A percentile compares a stretch with the other conserved stretches of the same genome.
Conservation (phyloP, 306 rosid genomes). For the Albizia julibrissin region DNA sequence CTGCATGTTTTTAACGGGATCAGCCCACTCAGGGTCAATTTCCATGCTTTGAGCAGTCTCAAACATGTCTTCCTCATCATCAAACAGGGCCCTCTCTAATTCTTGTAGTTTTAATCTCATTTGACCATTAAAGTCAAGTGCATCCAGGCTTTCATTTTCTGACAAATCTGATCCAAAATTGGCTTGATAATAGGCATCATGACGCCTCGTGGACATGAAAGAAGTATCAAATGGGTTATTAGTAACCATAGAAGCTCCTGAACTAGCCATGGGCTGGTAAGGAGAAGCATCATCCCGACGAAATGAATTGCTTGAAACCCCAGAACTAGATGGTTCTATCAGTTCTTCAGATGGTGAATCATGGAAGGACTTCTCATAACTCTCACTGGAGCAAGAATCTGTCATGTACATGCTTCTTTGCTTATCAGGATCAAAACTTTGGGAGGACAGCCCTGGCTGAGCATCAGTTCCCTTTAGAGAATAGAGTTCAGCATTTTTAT, state of each 20-base stretch:
- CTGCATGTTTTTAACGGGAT: constrained; percentile 46
- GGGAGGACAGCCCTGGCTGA: constrained; percentile 55
- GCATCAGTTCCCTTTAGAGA: constrained; percentile 63
- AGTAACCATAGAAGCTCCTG: constrained; percentile 40
- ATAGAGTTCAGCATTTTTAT: constrained; percentile 64
- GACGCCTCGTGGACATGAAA: constrained; percentile 38
- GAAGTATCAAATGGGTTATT: constrained; percentile 47
- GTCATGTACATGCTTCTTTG: constrained; percentile 49
- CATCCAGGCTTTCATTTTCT: constrained; percentile 59
- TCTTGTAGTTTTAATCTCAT: constrained; percentile 84
- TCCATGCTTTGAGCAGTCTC: constrained; percentile 74
- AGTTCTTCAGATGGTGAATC: constrained; percentile 74
- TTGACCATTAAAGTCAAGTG: constrained; percentile 56
- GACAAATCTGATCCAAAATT: constrained; percentile 54
- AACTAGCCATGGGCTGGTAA: constrained; percentile 43
- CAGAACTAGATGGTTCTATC: constrained; percentile 57
- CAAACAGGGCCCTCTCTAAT: constrained; percentile 83
- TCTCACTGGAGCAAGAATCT: constrained; percentile 68
- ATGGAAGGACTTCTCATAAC: constrained; percentile 76
- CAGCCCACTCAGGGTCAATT: constrained; percentile 68
- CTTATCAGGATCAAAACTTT: constrained; percentile 56
- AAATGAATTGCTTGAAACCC: constrained; percentile 58
- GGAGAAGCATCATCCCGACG: constrained; percentile 46
- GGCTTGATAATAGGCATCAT: constrained; percentile 45
- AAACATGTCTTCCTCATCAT: constrained; percentile 59